A percentile compares a stretch with the other conserved stretches of the same genome.
phyloP scores from a whole-genome alignment of 2,329 filamentous ascomycete genomes.

The Botrytis cinerea region DNA sequence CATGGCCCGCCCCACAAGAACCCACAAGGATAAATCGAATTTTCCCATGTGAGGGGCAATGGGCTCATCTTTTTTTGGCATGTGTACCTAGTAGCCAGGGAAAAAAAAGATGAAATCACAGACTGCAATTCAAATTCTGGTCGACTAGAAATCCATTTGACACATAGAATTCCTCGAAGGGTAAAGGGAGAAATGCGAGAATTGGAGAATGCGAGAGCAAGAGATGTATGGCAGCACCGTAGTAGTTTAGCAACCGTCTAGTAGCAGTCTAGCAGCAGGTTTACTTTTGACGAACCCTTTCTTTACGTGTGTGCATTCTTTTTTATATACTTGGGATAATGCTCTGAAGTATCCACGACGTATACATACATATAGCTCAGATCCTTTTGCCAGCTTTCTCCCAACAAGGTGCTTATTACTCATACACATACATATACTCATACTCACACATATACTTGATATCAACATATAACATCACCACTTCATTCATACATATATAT shows the following conservation, averaged over 20 bases:
- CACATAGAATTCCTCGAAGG: slow-evolving; percentile 4
- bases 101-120: not conserved
- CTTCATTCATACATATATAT: not conserved
- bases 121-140: not conserved
- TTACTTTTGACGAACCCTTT: not conserved
- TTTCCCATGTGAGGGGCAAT: slow-evolving; percentile 1
- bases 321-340: not conserved
- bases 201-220: not conserved
- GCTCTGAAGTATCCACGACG: no score
- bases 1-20: not conserved
- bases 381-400: not conserved
- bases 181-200: not conserved
- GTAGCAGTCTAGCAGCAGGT: not conserved
- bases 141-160: not conserved
- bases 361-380: not conserved
- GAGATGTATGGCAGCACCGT: not conserved
- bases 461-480: not conserved
- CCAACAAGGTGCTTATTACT: not conserved
- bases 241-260: not conserved
- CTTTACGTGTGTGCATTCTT: not conserved
- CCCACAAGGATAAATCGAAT: not conserved
- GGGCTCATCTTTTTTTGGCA: not conserved
- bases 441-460: not conserved
- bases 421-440: not conserved
- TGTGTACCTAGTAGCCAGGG: not conserved